Conservation (phyloP, 2,329 filamentous ascomycete genomes). For the Cladorrhinum sp. region DNA sequence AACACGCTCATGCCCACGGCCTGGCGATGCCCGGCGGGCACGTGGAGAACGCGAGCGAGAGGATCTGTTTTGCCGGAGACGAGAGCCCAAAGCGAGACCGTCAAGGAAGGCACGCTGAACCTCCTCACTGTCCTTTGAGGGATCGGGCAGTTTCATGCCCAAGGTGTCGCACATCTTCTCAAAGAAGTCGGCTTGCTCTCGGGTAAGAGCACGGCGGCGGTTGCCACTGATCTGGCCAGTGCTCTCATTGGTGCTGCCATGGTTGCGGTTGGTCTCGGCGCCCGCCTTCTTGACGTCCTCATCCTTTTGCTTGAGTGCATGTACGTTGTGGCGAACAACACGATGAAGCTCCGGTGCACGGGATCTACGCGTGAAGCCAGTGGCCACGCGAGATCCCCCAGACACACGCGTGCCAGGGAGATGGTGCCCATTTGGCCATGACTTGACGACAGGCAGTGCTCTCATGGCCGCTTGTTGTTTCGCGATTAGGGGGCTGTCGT, state of each 20-base stretch:
- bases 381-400: neutral
- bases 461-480: slow-evolving; percentile 11
- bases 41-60: neutral
- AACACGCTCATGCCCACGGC: neutral
- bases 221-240: neutral
- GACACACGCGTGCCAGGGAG: neutral
- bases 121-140: slow-evolving; percentile 10
- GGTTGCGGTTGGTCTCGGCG: neutral
- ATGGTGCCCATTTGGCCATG: neutral
- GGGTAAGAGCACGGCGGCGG: neutral
- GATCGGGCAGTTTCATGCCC: slow-evolving; percentile 6
- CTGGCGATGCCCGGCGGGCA: neutral
- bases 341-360: neutral
- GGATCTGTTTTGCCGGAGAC: slow-evolving; percentile 3
- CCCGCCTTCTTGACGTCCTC: neutral
- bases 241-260: neutral
- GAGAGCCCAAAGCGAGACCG: slow-evolving; percentile 22
- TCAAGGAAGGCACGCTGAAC: slow-evolving; percentile 24
- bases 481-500: neutral
- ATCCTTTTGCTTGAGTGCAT: neutral
- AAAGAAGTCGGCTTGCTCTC: slow-evolving; percentile 3
- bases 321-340: neutral
- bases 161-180: slow-evolving; percentile 5
- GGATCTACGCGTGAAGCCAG: neutral
- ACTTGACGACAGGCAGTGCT: neutral